These are phyloP conservation scores for Globisporangium canariense DNA, from an alignment of 352 stramenopile species.

Conservation along the genomic window DNA sequence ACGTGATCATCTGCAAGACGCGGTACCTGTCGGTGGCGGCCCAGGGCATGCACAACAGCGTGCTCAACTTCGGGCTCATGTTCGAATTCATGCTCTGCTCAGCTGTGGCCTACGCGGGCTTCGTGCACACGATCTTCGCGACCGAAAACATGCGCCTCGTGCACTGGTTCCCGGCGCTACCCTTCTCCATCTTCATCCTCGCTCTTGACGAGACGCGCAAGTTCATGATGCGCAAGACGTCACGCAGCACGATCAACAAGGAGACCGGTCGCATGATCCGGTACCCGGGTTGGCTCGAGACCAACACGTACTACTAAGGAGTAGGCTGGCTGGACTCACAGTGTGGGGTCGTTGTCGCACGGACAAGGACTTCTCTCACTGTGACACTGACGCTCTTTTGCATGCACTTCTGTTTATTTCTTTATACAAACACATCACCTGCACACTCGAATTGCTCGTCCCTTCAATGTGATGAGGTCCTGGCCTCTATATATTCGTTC, in stretches of 20 bases:
- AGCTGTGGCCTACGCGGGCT: constrained; percentile 81
- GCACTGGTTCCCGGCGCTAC: constrained; percentile 90
- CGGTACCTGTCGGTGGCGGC: constrained; percentile 85
- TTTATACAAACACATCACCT: background rate
- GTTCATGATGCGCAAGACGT: constrained; percentile 86
- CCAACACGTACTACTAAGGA: constrained; percentile 88
- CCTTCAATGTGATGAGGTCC: background rate
- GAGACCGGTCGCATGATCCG: constrained; percentile 77
- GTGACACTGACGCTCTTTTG: background rate
- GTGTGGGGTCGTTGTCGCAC: no score
- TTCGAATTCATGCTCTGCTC: constrained; percentile 90
- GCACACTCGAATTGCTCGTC: background rate
- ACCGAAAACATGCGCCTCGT: constrained; percentile 86
- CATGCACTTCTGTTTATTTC: background rate
- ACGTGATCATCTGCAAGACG: constrained; percentile 93
- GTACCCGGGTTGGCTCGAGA: constrained; percentile 86
- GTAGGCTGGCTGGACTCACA: background rate
- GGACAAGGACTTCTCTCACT: no score
- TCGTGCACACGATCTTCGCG: constrained; percentile 78
- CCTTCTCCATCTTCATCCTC: constrained; percentile 88
- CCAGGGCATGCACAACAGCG: constrained; percentile 91
- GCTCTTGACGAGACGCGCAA: constrained; percentile 90
- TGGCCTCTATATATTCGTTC: background rate
- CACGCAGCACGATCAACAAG: constrained; percentile 64
- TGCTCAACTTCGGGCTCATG: constrained; percentile 92